Base-by-base conservation (phyloP, 257 asterid genomes). In the Salvia hispanica region DNA sequence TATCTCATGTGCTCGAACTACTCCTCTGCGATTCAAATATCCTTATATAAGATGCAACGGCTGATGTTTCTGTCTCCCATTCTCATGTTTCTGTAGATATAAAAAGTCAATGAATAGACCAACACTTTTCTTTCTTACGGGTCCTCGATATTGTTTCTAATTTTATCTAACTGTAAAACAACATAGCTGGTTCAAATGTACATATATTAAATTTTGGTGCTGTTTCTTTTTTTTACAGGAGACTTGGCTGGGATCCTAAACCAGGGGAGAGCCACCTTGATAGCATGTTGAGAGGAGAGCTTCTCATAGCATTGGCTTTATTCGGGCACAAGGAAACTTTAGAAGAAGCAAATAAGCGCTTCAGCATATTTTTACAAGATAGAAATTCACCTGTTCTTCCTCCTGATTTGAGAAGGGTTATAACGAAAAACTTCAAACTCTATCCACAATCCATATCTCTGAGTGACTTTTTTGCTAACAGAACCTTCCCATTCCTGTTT, bases 181-280 rank as follows among this genome's bases (percentile, higher is more conserved):
- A 39, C 2, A 2, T 39, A 36, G 40, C 40, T 36, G 40, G 53
- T 55, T 10, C 12, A n/a, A 46, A 8, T 64, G 37, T 75, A 21
- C 15, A 56, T 39, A 40, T 58, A 15, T 59, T 21, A 42, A 37
- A 39, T 60, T 2, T 61, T 48, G 28, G 31, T 80, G 55, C 36
- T 50, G 5, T 34, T 61, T 69, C 21, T 79, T 48, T 70, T 74
- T 63, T 68, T 60, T 14, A 66, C 89, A 92, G 97, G 96, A 86
- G 86, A 69, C 96, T 90, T 57, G 95, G 97, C 56, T 92, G 98
- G 98, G 96, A 92, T 80, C 92, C 97, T 72, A 92, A 92, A 78
- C 85, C 75, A 69, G 96, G 88, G 76, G 96, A 90, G 84, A 83
- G 92, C 76, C 98, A 92, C 74, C 88, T 92, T 54, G 96, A 90